Evolutionary conservation across 2,329 filamentous ascomycete genomes (phyloP).

Genomic region (Juglanconis sp.): DNA sequence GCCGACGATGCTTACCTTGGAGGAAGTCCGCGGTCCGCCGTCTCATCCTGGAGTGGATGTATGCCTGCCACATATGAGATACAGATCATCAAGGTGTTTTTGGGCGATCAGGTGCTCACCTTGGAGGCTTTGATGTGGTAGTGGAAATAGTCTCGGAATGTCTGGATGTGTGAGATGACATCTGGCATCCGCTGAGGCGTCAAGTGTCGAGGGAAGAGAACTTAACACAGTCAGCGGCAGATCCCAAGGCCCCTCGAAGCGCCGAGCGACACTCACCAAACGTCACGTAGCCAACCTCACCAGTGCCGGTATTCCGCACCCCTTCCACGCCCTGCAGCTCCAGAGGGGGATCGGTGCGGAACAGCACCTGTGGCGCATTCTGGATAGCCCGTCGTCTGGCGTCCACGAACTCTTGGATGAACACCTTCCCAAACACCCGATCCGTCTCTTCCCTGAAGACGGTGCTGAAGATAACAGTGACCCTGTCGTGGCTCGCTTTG

Average conservation of each 20-base stretch:
- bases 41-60: constrained; percentile 97
- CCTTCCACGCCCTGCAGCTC: constrained; percentile 86
- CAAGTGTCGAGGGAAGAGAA: constrained; percentile 93
- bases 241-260: neutral
- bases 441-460: constrained; percentile 98
- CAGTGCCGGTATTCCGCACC: constrained; percentile 70
- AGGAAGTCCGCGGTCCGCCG: constrained; percentile 97
- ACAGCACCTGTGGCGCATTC: constrained; percentile 96
- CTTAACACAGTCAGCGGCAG: constrained; percentile 41
- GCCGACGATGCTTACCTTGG: constrained; percentile 63
- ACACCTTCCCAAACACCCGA: constrained; percentile 94
- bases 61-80: constrained; percentile 57
- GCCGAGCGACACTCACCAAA: constrained; percentile 65
- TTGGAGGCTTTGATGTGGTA: constrained; percentile 99
- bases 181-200: constrained; percentile 86
- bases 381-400: constrained; percentile 91
- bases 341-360: constrained; percentile 89
- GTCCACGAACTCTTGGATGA: constrained; percentile 98
- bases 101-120: constrained; percentile 35
- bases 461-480: constrained; percentile 98
- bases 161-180: constrained; percentile 98
- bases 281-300: constrained; percentile 94
- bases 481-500: constrained; percentile 94
- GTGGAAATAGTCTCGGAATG: constrained; percentile 99
- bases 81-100: constrained; percentile 11